Percentiles rank a stretch among this genome's conserved stretches.
phyloP scores from a whole-genome alignment of 1,284 basidiomycete species.

The Gymnopus androsaceus region DNA sequence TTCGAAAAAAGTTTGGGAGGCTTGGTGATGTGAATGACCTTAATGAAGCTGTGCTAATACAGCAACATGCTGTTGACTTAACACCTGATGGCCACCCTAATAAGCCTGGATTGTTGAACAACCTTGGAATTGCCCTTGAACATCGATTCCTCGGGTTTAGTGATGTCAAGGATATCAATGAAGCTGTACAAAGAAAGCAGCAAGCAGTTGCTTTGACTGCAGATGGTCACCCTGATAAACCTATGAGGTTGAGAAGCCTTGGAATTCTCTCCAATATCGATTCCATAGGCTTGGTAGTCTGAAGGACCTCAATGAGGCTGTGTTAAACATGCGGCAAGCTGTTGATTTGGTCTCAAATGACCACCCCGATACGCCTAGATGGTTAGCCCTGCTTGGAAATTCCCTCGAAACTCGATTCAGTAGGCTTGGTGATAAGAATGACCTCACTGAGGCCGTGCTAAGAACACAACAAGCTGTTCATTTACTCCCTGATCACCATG shows the following conservation, averaged over 20 bases:
- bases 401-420: not conserved
- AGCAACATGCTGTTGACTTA: no score
- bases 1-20: no score
- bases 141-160: not conserved
- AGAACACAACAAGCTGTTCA: not conserved
- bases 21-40: no score
- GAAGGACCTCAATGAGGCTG: conserved; percentile 20
- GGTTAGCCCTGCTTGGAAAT: not conserved
- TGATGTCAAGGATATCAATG: not conserved
- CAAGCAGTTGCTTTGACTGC: conserved; percentile 16
- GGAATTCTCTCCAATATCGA: conserved; percentile 25
- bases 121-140: no score
- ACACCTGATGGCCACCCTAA: no score
- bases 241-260: conserved; percentile 17
- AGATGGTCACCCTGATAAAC: conserved; percentile 19
- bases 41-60: no score
- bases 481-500: conserved; percentile 1
- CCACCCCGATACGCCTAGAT: not conserved
- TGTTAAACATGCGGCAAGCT: conserved; percentile 5
- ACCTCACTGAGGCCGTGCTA: not conserved
- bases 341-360: not conserved
- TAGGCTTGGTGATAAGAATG: conserved; percentile 1
- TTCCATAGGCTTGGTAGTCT: conserved; percentile 18
- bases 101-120: no score
- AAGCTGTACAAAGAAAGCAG: conserved; percentile 17